These are phyloP conservation scores for Tolypocladium tropicale DNA, from an alignment of 2,329 filamentous ascomycete genomes.

Conservation along the genomic window DNA sequence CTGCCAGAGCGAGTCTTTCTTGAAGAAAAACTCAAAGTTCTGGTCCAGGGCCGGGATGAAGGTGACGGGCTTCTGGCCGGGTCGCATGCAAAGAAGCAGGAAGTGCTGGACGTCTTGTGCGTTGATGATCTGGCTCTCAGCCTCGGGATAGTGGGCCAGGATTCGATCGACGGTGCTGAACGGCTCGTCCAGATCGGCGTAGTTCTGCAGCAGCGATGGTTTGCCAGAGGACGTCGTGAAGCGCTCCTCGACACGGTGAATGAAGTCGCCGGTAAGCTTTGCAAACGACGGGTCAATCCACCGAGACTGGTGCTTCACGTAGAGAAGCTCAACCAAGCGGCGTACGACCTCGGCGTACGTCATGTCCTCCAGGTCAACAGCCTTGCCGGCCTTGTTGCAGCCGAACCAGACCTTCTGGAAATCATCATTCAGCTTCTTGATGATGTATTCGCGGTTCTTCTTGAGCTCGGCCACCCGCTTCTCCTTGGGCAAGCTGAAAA, in stretches of 20 bases:
- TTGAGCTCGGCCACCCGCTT: conserved; percentile 82
- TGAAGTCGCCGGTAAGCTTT: conserved; percentile 85
- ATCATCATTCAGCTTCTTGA: conserved; percentile 90
- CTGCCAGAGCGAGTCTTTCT: conserved; percentile 99
- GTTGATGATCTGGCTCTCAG: conserved; percentile 86
- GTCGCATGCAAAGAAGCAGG: conserved; percentile 81
- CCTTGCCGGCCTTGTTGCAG: conserved; percentile 66
- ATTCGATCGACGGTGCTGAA: conserved; percentile 71
- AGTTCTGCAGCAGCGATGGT: conserved; percentile 79
- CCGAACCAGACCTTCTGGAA: conserved; percentile 98
- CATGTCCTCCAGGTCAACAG: conserved; percentile 90
- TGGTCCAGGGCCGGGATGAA: conserved; percentile 95
- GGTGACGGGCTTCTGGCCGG: conserved; percentile 89
- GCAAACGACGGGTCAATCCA: conserved; percentile 86
- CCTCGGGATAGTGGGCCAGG: conserved; percentile 73
- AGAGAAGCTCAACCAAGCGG: conserved; percentile 82
- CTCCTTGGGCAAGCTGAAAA: conserved; percentile 91
- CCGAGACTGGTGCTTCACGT: conserved; percentile 78
- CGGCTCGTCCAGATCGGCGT: conserved; percentile 76
- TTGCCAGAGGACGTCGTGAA: conserved; percentile 67
- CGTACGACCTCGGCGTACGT: conserved; percentile 82
- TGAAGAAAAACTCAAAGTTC: conserved; percentile 99
- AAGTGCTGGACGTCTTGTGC: conserved; percentile 98
- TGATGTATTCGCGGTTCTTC: conserved; percentile 83
- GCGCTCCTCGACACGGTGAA: conserved; percentile 92